These are phyloP conservation scores for Tritrichomonas musculus DNA, from an alignment of 208 protist genomes.

Conservation along the genomic window DNA sequence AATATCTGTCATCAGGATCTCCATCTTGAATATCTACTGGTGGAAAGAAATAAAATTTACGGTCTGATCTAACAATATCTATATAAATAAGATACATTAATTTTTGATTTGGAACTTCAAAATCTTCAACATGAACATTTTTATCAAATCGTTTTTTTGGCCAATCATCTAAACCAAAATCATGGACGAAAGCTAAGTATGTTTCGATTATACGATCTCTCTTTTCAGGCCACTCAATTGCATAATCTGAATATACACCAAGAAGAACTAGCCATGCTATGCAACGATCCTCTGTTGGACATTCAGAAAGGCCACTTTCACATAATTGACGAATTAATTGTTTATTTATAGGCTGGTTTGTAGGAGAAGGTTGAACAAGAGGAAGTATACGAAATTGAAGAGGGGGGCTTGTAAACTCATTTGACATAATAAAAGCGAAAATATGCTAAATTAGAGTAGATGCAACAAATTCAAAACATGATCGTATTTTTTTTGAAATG, in stretches of 20 bases:
- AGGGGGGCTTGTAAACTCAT: neutral
- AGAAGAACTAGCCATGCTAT: neutral
- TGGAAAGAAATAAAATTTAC: neutral
- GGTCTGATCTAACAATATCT: neutral
- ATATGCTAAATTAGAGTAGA: too few relatives aligned
- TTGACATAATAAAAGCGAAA: too few relatives aligned
- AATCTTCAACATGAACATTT: neutral
- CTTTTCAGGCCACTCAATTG: neutral
- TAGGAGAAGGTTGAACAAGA: neutral
- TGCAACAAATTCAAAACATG: too few relatives aligned
- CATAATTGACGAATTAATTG: neutral
- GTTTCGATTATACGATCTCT: too few relatives aligned
- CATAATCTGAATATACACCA: neutral
- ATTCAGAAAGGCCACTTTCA: neutral
- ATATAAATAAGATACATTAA: neutral
- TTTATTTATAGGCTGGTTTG: neutral
- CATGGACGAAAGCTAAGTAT: neutral
- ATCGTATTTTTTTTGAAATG: too few relatives aligned
- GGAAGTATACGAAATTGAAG: neutral
- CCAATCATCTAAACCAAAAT: neutral
- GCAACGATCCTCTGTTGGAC: constrained; percentile 4
- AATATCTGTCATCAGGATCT: neutral
- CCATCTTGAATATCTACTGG: neutral
- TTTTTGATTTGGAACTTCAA: neutral
- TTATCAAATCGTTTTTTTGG: neutral